These are phyloP conservation scores for Puccinellia tenuiflora DNA, from an alignment of 176 grass and related monocot genomes.

Conservation along the genomic window DNA sequence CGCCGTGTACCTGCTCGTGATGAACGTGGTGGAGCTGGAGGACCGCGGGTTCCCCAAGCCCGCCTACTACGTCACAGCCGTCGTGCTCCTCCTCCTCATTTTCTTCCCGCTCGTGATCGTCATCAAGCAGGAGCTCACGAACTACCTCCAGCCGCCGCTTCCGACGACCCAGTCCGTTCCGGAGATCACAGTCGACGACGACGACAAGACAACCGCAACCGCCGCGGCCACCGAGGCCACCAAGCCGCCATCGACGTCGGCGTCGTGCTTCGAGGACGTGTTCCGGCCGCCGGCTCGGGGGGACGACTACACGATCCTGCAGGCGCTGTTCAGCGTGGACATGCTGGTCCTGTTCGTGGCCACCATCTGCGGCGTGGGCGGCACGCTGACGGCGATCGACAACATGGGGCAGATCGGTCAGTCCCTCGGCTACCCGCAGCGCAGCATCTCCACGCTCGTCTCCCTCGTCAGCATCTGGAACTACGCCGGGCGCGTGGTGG, in stretches of 20 bases:
- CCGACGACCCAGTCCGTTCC: neutral
- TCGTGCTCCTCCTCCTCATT: conserved; percentile 57
- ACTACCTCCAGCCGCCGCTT: neutral
- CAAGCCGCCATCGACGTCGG: neutral
- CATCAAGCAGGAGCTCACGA: conserved; percentile 48
- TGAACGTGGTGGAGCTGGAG: conserved; percentile 61
- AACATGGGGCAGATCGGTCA: conserved; percentile 82
- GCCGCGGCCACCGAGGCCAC: no score
- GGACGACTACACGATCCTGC: conserved; percentile 70
- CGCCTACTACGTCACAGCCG: conserved; percentile 37
- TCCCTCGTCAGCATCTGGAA: conserved; percentile 93
- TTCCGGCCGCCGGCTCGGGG: conserved; percentile 52
- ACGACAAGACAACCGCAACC: neutral
- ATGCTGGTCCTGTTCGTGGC: conserved; percentile 67
- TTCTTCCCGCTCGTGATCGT: conserved; percentile 63
- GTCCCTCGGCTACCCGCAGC: conserved; percentile 62
- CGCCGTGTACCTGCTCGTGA: conserved; percentile 56
- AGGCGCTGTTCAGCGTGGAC: conserved; percentile 79
- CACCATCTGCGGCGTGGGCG: conserved; percentile 69
- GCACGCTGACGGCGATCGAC: conserved; percentile 78
- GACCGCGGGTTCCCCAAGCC: conserved; percentile 33
- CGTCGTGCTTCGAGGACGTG: conserved; percentile 11
- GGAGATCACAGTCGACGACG: neutral
- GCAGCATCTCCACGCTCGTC: conserved; percentile 49
- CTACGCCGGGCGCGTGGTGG: conserved; percentile 47